Evolutionary conservation across 1,139 yeast species (phyloP).

Genomic region (Meyerozyma smithsonii): DNA sequence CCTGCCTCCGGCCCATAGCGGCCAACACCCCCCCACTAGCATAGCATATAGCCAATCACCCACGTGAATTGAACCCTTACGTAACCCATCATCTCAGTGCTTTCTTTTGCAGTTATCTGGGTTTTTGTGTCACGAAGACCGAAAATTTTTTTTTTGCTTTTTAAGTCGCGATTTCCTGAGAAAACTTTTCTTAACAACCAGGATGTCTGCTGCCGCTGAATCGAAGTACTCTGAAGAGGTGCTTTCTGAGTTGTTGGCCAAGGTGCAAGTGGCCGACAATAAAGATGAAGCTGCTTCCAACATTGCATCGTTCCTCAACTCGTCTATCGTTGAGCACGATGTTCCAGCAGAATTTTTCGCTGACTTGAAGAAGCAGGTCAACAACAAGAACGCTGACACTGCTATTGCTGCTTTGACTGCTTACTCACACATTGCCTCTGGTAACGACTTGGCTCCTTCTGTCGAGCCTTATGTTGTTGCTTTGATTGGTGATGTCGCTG

Average conservation of each 20-base stretch:
- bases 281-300: constrained; percentile 84
- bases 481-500: constrained; percentile 64
- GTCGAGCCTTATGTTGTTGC: constrained; percentile 93
- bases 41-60: constrained; percentile 1
- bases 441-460: constrained; percentile 76
- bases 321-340: constrained; percentile 97
- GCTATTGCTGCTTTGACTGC: constrained; percentile 81
- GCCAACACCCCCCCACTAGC: background rate
- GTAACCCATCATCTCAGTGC: background rate
- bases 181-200: constrained; percentile 18
- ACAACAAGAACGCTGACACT: constrained; percentile 60
- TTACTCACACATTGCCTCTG: constrained; percentile 76
- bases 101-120: constrained; percentile 2
- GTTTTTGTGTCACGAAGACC: constrained; percentile 4
- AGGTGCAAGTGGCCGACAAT: constrained; percentile 89
- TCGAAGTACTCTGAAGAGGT: constrained; percentile 70
- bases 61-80: constrained; percentile 1
- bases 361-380: constrained; percentile 70
- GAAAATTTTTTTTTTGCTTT: constrained; percentile 4
- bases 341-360: constrained; percentile 87
- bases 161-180: constrained; percentile 4
- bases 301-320: constrained; percentile 90
- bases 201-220: constrained; percentile 62
- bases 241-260: constrained; percentile 88
- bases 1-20: background rate